Base-by-base conservation (phyloP, 495 filamentous ascomycete genomes). In the Corynascus novoguineensis region DNA sequence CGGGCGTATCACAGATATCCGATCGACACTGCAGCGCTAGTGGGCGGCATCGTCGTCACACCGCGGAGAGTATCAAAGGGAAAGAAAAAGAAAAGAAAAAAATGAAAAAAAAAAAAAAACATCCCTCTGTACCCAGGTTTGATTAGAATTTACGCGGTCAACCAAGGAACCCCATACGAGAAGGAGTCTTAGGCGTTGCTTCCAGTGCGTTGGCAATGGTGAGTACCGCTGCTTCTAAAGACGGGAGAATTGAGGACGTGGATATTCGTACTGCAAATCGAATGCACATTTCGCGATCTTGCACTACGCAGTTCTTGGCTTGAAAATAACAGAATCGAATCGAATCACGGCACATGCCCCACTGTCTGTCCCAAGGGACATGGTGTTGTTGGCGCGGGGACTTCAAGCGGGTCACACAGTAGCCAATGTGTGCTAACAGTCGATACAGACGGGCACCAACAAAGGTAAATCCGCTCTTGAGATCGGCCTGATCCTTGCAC, bases 401-500 rank as follows among this genome's bases (percentile, higher is more conserved):
- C 15, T 35, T 25, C 31, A 50, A n/a, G 31, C 24, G 10, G 51
- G 38, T 54, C 28, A 15, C 51, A 53, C 50, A 8, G 50, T 38
- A 53, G 50, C 38, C 27, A 31, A 32, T 44, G 50, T 21, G 35
- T 41, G 50, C 50, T 22, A 21, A 7, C 9, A 24, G 35, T 29
- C 37, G 29, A 22, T 35, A 38, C 4, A 11, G 22, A 2, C 21
- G n/a, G n/a, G n/a, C n/a, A 9, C 4, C 19, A 7, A 14, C 24
- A 19, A 19, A 42, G 5, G 50, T 37, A 17, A 38, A 50, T 31
- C 22, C 24, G 21, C n/a, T 22, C 50, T n/a, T 10, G 51, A 22
- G 51, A 54, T 54, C 51, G 51, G 46, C 51, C 27, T 35, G 29
- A 55, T 55, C 53, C 41, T 41, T 55, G 53, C 21, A 15, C n/a